Percentiles rank a stretch among this genome's conserved stretches.
phyloP scores from a whole-genome alignment of 208 protist genomes.

The Novymonas esmeraldas region DNA sequence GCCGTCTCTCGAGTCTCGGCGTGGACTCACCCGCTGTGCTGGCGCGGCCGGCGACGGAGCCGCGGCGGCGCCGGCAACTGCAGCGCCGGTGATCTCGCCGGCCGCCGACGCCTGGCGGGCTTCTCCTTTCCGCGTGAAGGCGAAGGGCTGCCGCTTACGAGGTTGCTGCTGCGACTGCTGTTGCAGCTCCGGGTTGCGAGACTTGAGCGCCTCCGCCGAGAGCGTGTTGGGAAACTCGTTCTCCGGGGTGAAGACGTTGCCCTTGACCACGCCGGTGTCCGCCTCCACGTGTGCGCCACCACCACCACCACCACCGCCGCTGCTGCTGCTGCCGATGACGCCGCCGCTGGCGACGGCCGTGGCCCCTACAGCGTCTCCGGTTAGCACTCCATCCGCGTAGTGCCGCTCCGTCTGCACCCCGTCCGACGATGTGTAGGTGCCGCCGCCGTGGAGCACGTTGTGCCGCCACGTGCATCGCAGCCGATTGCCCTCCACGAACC shows the following conservation, averaged over 20 bases:
- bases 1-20: not conserved
- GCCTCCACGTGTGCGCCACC: not conserved
- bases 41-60: not conserved
- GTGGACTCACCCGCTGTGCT: not conserved
- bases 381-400: constrained; percentile 73
- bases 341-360: not conserved
- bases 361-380: constrained; percentile 1
- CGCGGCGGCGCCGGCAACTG: not conserved
- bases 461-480: constrained; percentile 80
- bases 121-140: constrained; percentile 55
- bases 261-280: constrained; percentile 1
- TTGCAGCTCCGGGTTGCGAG: constrained; percentile 19
- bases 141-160: constrained; percentile 35
- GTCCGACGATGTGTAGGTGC: constrained; percentile 51
- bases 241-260: constrained; percentile 61
- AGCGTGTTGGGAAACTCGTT: constrained; percentile 82
- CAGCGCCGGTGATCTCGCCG: not conserved
- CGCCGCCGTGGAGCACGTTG: constrained; percentile 77
- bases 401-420: constrained; percentile 47
- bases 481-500: constrained; percentile 74
- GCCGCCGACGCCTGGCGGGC: constrained; percentile 27
- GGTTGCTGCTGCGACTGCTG: constrained; percentile 9
- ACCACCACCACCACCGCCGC: not conserved
- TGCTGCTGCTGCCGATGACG: constrained; percentile 5
- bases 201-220: constrained; percentile 56